phyloP scores from a whole-genome alignment of 2,329 filamentous ascomycete genomes.

The Venturia pyrina region DNA sequence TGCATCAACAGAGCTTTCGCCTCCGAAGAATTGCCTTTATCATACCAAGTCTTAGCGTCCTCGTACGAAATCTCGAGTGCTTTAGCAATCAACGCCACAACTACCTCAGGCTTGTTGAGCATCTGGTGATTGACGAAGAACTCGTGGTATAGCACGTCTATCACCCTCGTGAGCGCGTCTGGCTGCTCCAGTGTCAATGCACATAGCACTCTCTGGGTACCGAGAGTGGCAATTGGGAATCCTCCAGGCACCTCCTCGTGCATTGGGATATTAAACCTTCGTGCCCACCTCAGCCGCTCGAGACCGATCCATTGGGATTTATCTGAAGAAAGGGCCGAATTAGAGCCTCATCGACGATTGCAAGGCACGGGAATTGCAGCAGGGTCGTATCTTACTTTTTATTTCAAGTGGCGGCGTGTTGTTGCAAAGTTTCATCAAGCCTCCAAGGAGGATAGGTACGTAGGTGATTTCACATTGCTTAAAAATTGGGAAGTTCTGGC shows the following conservation, averaged over 20 bases:
- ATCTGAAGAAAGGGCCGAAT: slow-evolving; percentile 29
- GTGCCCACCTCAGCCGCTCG: slow-evolving; percentile 46
- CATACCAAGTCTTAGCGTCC: slow-evolving; percentile 17
- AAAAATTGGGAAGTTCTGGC: slow-evolving; percentile 46
- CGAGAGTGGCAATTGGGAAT: slow-evolving; percentile 8
- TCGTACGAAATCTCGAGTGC: slow-evolving; percentile 28
- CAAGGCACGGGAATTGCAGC: slow-evolving; percentile 1
- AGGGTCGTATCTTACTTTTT: slow-evolving; percentile 35
- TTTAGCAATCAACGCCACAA: slow-evolving; percentile 33
- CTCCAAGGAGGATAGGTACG: slow-evolving; percentile 49
- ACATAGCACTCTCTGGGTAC: slow-evolving; percentile 42
- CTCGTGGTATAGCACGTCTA: slow-evolving; percentile 39
- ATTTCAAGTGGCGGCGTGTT: slow-evolving; percentile 46
- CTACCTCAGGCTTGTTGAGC: slow-evolving; percentile 35
- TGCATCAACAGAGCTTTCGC: slow-evolving; percentile 36
- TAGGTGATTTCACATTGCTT: slow-evolving; percentile 44
- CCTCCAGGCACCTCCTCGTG: slow-evolving; percentile 28
- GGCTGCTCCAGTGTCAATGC: slow-evolving; percentile 36
- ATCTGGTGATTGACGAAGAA: slow-evolving; percentile 42
- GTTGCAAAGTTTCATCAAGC: slow-evolving; percentile 46
- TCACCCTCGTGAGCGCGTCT: slow-evolving; percentile 28
- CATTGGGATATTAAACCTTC: slow-evolving; percentile 45
- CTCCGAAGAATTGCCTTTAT: slow-evolving; percentile 28
- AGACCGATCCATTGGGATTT: slow-evolving; percentile 47
- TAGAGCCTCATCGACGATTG: slow-evolving; percentile 3